These are phyloP conservation scores for Oryza nivara DNA, from an alignment of 176 grass and related monocot genomes.

Conservation along the genomic window DNA sequence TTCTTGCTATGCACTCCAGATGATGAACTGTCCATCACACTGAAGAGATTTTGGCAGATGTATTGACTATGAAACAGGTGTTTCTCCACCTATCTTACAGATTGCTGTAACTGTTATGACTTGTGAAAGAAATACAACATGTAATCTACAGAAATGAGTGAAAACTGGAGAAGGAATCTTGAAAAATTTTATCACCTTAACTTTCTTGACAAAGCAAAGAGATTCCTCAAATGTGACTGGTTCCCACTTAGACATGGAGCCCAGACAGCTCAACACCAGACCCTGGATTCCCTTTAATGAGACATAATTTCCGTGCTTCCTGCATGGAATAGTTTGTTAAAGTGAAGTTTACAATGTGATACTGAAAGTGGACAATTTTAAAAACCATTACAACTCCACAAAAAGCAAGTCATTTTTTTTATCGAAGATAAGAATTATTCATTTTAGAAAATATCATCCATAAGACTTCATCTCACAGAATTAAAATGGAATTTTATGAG, in stretches of 20 bases:
- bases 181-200: constrained; percentile 51
- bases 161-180: constrained; percentile 19
- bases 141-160: constrained; percentile 8
- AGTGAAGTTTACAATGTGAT: constrained; percentile 17
- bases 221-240: constrained; percentile 70
- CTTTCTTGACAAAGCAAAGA: constrained; percentile 69
- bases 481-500: not conserved
- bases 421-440: not conserved
- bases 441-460: not conserved
- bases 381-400: not conserved
- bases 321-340: constrained; percentile 43
- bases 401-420: not conserved
- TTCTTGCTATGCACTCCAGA: constrained; percentile 34
- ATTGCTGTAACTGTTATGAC: not conserved
- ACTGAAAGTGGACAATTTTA: constrained; percentile 13
- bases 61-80: not conserved
- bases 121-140: not conserved
- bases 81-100: not conserved
- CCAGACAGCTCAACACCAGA: constrained; percentile 22
- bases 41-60: not conserved
- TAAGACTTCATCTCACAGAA: not conserved
- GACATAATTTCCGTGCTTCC: constrained; percentile 41
- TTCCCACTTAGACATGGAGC: constrained; percentile 52
- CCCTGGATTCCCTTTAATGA: constrained; percentile 44
- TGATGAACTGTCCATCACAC: constrained; percentile 26